A percentile compares a stretch with the other conserved stretches of the same genome.
Evolutionary conservation across 2,329 filamentous ascomycete species (phyloP).

Genomic region (Alternaria brassicicola): DNA sequence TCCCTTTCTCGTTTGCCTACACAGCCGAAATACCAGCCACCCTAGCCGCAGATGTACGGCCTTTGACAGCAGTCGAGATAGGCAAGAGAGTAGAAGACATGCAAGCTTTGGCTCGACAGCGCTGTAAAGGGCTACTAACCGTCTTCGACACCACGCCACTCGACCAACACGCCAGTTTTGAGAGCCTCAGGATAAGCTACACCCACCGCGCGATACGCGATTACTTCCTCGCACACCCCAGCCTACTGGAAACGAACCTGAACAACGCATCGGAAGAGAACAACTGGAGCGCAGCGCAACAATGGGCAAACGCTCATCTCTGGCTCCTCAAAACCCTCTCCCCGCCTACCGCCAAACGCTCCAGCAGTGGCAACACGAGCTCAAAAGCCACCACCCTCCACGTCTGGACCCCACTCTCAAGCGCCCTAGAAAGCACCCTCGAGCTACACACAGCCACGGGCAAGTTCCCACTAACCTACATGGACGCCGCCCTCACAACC

Average conservation of each 20-base stretch:
- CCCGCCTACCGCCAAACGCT: constrained; percentile 2
- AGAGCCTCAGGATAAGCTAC: constrained; percentile 32
- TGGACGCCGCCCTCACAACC: constrained; percentile 24
- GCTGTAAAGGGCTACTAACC: constrained; percentile 29
- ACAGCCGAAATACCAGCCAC: constrained; percentile 25
- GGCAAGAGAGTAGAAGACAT: constrained; percentile 25
- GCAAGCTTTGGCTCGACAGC: constrained; percentile 21
- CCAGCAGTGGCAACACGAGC: background rate
- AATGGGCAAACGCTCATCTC: constrained; percentile 37
- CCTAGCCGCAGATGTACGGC: constrained; percentile 25
- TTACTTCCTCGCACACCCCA: constrained; percentile 24
- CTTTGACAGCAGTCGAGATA: constrained; percentile 26
- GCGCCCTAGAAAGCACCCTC: constrained; percentile 29
- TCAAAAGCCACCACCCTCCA: background rate
- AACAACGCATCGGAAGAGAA: constrained; percentile 1
- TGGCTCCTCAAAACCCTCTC: constrained; percentile 27
- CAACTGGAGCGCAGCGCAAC: constrained; percentile 21
- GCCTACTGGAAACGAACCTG: constrained; percentile 12
- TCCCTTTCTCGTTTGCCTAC: constrained; percentile 34
- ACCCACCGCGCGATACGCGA: constrained; percentile 33
- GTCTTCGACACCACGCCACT: constrained; percentile 27
- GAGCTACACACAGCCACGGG: constrained; percentile 18
- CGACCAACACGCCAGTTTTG: constrained; percentile 14
- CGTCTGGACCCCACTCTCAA: constrained; percentile 29
- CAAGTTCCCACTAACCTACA: constrained; percentile 32